Evolutionary conservation across 352 stramenopile species (phyloP).

Genomic region (Phytophthora europaea): DNA sequence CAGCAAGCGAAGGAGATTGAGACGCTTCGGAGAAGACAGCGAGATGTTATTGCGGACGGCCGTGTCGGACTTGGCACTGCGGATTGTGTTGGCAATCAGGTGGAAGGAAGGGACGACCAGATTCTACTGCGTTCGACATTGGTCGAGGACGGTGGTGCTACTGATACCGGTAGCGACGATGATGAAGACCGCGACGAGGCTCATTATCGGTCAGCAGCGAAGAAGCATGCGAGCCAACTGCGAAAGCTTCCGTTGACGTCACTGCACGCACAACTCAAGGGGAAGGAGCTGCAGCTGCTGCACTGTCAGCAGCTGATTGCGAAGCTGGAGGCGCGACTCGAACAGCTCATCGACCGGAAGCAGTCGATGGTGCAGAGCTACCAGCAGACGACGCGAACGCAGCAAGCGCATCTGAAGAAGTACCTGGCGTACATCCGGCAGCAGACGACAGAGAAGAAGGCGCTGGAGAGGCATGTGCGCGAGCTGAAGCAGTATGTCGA

Average conservation of each 20-base stretch:
- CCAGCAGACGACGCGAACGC: constrained; percentile 37
- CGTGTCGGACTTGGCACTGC: background rate
- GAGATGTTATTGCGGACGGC: constrained; percentile 12
- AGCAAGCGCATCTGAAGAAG: constrained; percentile 54
- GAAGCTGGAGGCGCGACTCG: constrained; percentile 42
- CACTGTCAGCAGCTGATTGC: constrained; percentile 37
- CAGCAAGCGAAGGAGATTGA: constrained; percentile 53
- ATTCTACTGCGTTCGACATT: background rate
- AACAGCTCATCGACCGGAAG: constrained; percentile 40
- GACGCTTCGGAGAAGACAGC: constrained; percentile 23
- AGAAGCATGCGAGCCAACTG: constrained; percentile 20
- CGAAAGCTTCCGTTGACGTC: constrained; percentile 50
- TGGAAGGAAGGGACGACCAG: constrained; percentile 2
- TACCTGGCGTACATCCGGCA: constrained; percentile 42
- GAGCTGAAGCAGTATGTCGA: constrained; percentile 33
- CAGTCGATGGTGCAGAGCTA: constrained; percentile 32
- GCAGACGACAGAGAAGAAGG: constrained; percentile 37
- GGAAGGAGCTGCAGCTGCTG: constrained; percentile 45
- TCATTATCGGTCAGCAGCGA: background rate
- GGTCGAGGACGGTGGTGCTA: background rate
- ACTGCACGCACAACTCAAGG: constrained; percentile 45
- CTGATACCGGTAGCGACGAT: background rate
- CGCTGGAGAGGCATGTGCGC: constrained; percentile 27
- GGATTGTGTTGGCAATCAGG: constrained; percentile 11
- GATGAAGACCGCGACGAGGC: background rate